Conservation (phyloP, 371 early-diverging fungal species). For the Mortierella sp. region DNA sequence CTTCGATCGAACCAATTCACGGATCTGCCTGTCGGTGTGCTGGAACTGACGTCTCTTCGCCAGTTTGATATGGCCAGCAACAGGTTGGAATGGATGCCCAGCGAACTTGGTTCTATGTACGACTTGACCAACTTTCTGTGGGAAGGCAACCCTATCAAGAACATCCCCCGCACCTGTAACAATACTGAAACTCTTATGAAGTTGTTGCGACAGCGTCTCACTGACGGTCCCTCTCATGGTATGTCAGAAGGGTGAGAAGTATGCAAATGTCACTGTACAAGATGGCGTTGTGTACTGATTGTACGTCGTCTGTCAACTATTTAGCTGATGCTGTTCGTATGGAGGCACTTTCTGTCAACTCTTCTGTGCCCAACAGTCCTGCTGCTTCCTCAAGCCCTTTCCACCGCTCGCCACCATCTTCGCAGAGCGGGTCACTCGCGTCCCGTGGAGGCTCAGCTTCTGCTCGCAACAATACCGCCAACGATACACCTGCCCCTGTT, state of each 20-base stretch:
- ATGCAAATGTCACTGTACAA: neutral
- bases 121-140: slow-evolving; percentile 64
- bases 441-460: slow-evolving; percentile 1
- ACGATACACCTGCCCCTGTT: neutral
- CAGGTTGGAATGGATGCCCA: slow-evolving; percentile 64
- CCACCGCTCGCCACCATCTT: neutral
- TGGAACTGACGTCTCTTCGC: slow-evolving; percentile 62
- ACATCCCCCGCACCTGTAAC: slow-evolving; percentile 59
- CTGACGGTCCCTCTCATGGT: slow-evolving; percentile 39
- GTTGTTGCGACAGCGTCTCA: slow-evolving; percentile 57
- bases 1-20: slow-evolving; percentile 72
- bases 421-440: neutral
- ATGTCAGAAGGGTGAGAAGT: neutral
- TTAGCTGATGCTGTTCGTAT: slow-evolving; percentile 25
- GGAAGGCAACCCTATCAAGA: slow-evolving; percentile 72
- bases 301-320: neutral
- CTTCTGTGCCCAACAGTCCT: slow-evolving; percentile 17
- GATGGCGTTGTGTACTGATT: neutral
- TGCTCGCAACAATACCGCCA: neutral
- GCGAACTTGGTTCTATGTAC: slow-evolving; percentile 67
- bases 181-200: slow-evolving; percentile 67
- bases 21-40: slow-evolving; percentile 66
- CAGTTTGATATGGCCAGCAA: slow-evolving; percentile 79
- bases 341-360: slow-evolving; percentile 26
- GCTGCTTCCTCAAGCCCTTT: neutral